Evolutionary conservation across 495 filamentous ascomycete genomes (phyloP), one percentile per base, ranked within the genome.

Genomic region (Aspergillus campestris): DNA sequence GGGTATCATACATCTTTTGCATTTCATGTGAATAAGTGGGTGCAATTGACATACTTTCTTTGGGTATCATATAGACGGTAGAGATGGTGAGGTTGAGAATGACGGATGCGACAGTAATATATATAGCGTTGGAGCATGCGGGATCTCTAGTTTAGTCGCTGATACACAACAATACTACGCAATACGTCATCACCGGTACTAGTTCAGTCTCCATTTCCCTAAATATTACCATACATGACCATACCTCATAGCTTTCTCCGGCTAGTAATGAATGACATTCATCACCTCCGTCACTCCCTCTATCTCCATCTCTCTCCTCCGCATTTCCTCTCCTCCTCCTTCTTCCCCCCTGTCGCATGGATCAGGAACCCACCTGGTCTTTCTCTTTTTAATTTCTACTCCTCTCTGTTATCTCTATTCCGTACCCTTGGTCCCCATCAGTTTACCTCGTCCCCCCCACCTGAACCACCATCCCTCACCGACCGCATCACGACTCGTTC

Each of bases 391-490:
- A 12, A 38, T 41, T 31, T 39, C 8, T 27, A 15, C 31, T 32
- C 13, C 33, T 45, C 24, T 28, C 24, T 29, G 10, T 13, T 14
- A 29, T 18, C 42, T 32, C 43, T 14, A 24, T 42, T 36, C 27
- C 24, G 18, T 27, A n/a, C 24, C 15, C 34, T 7, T 15, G n/a
- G 27, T 27, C 12, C 8, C 35, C 30, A 34, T 45, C 38, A 37
- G 55, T 51, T 52, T 47, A 55, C 45, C 51, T 34, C 38, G 15
- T 36, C 13, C 27, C 39, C 33, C 31, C 42, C 29, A 45, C 47
- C 40, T 42, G 3, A 31, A 58, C 59, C 59, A 58, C 64, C 56
- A 53, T 50, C 50, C 51, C 48, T 55, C 53, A 44, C 31, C 45
- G 49, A 29, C 51, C 52, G 38, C 42, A 55, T n/a, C 32, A 40